Base-by-base conservation (phyloP, 2,329 filamentous ascomycete species). In the Knufia fluminis region DNA sequence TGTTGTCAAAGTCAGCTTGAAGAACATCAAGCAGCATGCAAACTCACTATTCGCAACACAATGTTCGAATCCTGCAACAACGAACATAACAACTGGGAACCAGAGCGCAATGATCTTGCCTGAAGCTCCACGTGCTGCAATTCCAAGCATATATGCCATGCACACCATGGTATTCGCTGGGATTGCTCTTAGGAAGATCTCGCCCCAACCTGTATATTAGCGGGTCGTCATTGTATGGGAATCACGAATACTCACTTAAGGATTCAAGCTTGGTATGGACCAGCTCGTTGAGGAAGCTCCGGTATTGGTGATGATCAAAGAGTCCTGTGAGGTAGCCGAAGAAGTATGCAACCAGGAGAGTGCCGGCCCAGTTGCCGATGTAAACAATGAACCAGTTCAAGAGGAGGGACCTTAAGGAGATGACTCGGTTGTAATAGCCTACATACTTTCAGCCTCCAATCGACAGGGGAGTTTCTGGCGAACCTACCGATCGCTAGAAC, bases 331-430 rank as follows among this genome's bases (percentile, higher is more conserved):
- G 45, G 17, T 48, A 48, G 7, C 45, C 45, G 4, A 48, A 39
- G 32, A 48, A 48, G 32, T 48, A 48, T 6, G 45, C 45, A 6
- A 40, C 23, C 10, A 48, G 12, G 4, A 48, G 22, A 19, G 16
- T 20, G 45, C 45, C 45, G 7, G 31, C 45, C 45, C 45, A 48
- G 24, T 48, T 48, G 4, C 45, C 45, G 28, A 48, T 38, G 22
- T 48, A 48, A 20, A 48, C 45, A 16, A 48, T 16, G 7, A 40
- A 12, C 45, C 45, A 48, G 23, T 48, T 48, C 26, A 48, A 16
- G 10, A 48, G n/a, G 14, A 48, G 19, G 7, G 7, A 6, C 17
- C 31, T 19, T 9, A 48, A 40, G 20, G 45, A 12, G 10, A 48
- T 31, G 22, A 48, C 28, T 3, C 33, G 4, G 33, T 48, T 48